These are phyloP conservation scores for Ustilago cynodontis DNA, from an alignment of 1,284 basidiomycete genomes.

Conservation along the genomic window DNA sequence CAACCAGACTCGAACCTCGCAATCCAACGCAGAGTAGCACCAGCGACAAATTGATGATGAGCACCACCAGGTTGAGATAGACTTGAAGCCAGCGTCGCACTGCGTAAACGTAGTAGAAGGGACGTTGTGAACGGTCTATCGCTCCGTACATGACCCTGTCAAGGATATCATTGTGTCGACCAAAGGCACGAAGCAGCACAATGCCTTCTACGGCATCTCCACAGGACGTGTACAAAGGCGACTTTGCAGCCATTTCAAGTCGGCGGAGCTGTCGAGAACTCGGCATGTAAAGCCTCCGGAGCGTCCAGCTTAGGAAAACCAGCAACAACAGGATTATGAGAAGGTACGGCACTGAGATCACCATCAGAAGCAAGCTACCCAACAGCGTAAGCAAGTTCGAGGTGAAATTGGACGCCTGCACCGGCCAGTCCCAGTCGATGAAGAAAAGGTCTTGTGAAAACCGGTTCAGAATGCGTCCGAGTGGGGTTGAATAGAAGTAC, in stretches of 20 bases:
- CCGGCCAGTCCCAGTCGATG: conserved; percentile 35
- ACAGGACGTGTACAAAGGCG: conserved; percentile 39
- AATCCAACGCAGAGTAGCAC: conserved; percentile 52
- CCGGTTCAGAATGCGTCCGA: conserved; percentile 52
- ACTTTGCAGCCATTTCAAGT: conserved; percentile 53
- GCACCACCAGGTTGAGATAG: conserved; percentile 39
- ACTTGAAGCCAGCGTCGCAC: conserved; percentile 57
- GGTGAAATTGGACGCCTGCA: conserved; percentile 27
- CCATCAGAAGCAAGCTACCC: conserved; percentile 27
- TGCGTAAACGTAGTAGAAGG: conserved; percentile 47
- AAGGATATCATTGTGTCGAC: conserved; percentile 32
- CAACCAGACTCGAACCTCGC: conserved; percentile 41
- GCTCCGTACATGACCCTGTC: too few relatives aligned
- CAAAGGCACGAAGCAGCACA: conserved; percentile 27
- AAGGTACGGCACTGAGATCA: conserved; percentile 50
- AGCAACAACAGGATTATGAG: conserved; percentile 14
- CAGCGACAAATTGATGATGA: conserved; percentile 45
- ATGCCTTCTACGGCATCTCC: conserved; percentile 42
- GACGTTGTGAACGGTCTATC: conserved; percentile 44
- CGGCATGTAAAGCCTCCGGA: conserved; percentile 53
- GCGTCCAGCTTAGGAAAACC: conserved; percentile 6
- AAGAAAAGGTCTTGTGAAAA: conserved; percentile 59
- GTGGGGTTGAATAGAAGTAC: conserved; percentile 39
- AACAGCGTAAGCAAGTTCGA: conserved; percentile 14
- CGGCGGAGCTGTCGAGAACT: conserved; percentile 49